A percentile compares a stretch with the other conserved stretches of the same genome.
Evolutionary conservation across 2,329 filamentous ascomycete species (phyloP).

Genomic region (Penicillium polonicum): DNA sequence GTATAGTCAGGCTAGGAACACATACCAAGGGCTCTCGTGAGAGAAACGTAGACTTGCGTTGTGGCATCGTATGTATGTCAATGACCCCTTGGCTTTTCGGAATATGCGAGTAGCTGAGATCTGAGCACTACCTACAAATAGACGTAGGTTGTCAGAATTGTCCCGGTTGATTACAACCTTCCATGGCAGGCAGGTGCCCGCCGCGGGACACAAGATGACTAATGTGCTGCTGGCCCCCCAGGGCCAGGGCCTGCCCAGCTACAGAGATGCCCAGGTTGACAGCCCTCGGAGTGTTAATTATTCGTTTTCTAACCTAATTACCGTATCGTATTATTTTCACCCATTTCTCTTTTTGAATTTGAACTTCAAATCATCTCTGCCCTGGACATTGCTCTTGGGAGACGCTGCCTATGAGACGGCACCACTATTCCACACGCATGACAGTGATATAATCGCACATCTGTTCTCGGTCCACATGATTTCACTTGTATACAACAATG

Average conservation of each 20-base stretch:
- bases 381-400: not conserved
- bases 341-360: not conserved
- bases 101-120: not conserved
- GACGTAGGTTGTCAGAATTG: not conserved
- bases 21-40: constrained; percentile 35
- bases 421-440: not conserved
- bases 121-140: no score
- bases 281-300: not conserved
- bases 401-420: not conserved
- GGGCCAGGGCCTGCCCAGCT: no score
- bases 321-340: not conserved
- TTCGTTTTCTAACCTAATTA: not conserved
- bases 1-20: not conserved
- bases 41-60: constrained; percentile 27
- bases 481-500: not conserved
- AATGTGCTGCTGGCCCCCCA: not conserved
- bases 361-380: not conserved
- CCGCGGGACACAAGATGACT: not conserved
- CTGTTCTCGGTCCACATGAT: not conserved
- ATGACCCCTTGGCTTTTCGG: not conserved
- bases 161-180: not conserved
- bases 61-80: no score
- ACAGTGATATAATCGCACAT: not conserved
- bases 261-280: not conserved
- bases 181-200: not conserved